These are phyloP conservation scores for Dipodascus albidus DNA, from an alignment of 805 yeast genomes.

Conservation along the genomic window DNA sequence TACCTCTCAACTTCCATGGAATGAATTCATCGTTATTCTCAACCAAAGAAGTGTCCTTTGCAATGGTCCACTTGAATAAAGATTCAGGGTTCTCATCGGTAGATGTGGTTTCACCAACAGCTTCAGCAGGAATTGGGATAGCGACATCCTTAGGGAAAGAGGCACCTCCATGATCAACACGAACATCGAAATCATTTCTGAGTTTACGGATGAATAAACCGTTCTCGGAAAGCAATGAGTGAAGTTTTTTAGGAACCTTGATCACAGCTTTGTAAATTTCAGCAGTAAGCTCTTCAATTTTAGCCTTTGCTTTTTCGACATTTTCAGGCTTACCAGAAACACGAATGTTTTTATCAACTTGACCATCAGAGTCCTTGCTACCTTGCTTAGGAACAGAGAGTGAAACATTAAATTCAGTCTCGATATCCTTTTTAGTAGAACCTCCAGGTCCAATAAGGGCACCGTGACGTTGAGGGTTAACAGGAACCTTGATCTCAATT, in stretches of 20 bases:
- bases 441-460: constrained; percentile 78
- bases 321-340: constrained; percentile 50
- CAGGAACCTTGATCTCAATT: constrained; percentile 18
- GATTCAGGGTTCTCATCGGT: constrained; percentile 25
- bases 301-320: constrained; percentile 50
- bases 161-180: constrained; percentile 42
- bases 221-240: constrained; percentile 51
- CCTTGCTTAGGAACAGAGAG: constrained; percentile 54
- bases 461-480: constrained; percentile 67
- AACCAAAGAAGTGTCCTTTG: constrained; percentile 19
- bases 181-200: constrained; percentile 41
- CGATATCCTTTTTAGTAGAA: constrained; percentile 55
- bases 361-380: constrained; percentile 10
- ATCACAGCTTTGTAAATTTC: constrained; percentile 44
- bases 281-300: constrained; percentile 47
- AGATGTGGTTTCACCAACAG: constrained; percentile 30
- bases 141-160: constrained; percentile 32
- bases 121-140: constrained; percentile 32
- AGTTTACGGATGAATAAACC: constrained; percentile 51
- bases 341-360: constrained; percentile 35
- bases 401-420: constrained; percentile 52
- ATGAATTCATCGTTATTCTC: constrained; percentile 16
- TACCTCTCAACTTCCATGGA: constrained; percentile 53
- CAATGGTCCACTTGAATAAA: constrained; percentile 36
- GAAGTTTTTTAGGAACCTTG: constrained; percentile 45